Percentiles rank a stretch among this genome's conserved stretches.
These are phyloP conservation scores for Chernovozyma aurita DNA, from an alignment of 1,139 yeast species.

Conservation along the genomic window DNA sequence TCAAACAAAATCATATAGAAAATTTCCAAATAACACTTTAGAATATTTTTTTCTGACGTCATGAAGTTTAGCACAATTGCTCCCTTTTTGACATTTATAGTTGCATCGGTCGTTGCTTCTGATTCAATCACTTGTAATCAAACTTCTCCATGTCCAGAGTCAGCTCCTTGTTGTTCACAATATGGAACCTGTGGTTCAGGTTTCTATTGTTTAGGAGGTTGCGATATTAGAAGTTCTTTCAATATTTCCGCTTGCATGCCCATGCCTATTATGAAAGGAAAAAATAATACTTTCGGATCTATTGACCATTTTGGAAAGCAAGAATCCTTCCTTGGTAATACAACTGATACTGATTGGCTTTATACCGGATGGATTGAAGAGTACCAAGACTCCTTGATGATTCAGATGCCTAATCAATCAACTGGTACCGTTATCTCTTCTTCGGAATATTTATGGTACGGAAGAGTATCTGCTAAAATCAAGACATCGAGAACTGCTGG, in stretches of 20 bases:
- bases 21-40: too few relatives aligned
- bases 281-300: constrained; percentile 34
- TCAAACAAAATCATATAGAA: too few relatives aligned
- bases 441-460: constrained; percentile 81
- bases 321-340: constrained; percentile 63
- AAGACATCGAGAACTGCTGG: constrained; percentile 76
- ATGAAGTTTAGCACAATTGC: neutral
- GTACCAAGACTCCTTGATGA: constrained; percentile 47
- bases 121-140: constrained; percentile 41
- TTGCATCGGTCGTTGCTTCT: constrained; percentile 11
- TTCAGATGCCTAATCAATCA: constrained; percentile 79
- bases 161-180: constrained; percentile 76
- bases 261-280: constrained; percentile 38
- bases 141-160: constrained; percentile 59
- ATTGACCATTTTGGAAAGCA: constrained; percentile 27
- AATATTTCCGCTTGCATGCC: constrained; percentile 67
- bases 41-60: neutral
- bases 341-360: constrained; percentile 64
- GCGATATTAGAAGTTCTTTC: constrained; percentile 66
- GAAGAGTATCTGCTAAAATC: constrained; percentile 64
- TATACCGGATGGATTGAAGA: constrained; percentile 66
- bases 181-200: constrained; percentile 88
- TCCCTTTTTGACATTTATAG: constrained; percentile 3
- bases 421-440: constrained; percentile 82
- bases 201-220: constrained; percentile 73